Evolutionary conservation across 2,329 filamentous ascomycete genomes (phyloP).

Genomic region (Myriangium duriaei): DNA sequence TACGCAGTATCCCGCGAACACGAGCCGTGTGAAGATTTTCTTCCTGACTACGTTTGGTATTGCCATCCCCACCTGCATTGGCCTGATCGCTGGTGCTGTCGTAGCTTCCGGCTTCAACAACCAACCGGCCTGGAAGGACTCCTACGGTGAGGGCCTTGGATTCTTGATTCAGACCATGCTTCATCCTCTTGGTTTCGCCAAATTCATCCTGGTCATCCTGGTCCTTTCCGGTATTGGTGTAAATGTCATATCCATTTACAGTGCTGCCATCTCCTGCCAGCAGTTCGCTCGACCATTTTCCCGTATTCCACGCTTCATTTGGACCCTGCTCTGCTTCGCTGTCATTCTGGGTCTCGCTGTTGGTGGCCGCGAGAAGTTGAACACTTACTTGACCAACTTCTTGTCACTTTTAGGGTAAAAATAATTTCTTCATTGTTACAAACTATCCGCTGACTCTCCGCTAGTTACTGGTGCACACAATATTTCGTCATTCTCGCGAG

Average conservation of each 20-base stretch:
- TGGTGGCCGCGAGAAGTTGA: constrained; percentile 30
- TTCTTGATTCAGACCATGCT: constrained; percentile 35
- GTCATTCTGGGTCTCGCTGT: constrained; percentile 32
- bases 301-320: constrained; percentile 40
- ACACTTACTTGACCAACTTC: constrained; percentile 34
- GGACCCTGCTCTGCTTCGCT: constrained; percentile 32
- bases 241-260: constrained; percentile 31
- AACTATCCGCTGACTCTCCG: too few relatives aligned
- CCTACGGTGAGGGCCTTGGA: constrained; percentile 31
- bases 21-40: constrained; percentile 28
- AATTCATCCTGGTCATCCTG: constrained; percentile 33
- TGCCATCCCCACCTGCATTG: constrained; percentile 30
- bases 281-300: constrained; percentile 36
- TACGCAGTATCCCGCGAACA: constrained; percentile 29
- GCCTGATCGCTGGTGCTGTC: constrained; percentile 22
- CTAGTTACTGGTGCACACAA: constrained; percentile 35
- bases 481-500: constrained; percentile 35
- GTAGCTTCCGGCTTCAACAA: constrained; percentile 23
- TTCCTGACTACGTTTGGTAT: constrained; percentile 31
- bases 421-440: too few relatives aligned
- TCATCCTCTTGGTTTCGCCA: constrained; percentile 35
- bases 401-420: constrained; percentile 33
- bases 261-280: constrained; percentile 33
- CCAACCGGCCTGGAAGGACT: constrained; percentile 21
- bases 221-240: constrained; percentile 25